A percentile compares a stretch with the other conserved stretches of the same genome.
Conservation (phyloP, 345 rosid genomes). For the Moricandia arvensis region DNA sequence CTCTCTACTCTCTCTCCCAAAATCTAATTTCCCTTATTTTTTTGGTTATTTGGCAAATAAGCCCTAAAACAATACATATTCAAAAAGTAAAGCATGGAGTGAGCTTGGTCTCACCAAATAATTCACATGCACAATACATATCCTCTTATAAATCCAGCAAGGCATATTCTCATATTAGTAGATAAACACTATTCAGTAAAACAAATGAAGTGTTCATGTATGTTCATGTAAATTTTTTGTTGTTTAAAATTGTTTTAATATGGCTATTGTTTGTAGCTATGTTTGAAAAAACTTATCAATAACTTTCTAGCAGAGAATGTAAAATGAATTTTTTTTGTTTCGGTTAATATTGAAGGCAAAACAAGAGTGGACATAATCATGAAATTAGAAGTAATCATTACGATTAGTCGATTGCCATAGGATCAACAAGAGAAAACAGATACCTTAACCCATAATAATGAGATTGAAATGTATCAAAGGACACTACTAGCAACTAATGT, state of each 20-base stretch:
- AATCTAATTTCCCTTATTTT: too few species aligned
- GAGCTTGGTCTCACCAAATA: constrained; percentile 26
- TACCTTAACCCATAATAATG: constrained; percentile 18
- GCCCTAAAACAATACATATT: constrained; percentile 20
- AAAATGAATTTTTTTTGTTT: not conserved
- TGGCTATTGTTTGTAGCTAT: not conserved
- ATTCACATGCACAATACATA: constrained; percentile 17
- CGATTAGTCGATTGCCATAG: not conserved
- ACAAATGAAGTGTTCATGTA: not conserved
- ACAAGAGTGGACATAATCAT: constrained; percentile 34
- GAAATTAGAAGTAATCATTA: constrained; percentile 24
- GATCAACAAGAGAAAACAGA: constrained; percentile 12
- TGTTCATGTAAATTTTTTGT: not conserved
- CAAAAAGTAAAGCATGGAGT: constrained; percentile 21
- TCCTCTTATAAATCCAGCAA: not conserved
- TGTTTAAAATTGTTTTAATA: not conserved
- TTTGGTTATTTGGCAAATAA: too few species aligned
- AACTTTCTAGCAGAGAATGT: not conserved
- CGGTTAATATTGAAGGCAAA: not conserved
- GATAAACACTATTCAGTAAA: not conserved
- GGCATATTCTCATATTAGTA: not conserved
- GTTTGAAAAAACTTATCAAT: not conserved
- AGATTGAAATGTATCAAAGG: constrained; percentile 1
- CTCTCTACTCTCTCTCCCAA: too few species aligned
- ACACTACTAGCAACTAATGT: constrained; percentile 17